Evolutionary conservation across 2,329 filamentous ascomycete species (phyloP), one percentile per base, ranked within the genome.

Genomic region (Fusarium chlamydosporum): DNA sequence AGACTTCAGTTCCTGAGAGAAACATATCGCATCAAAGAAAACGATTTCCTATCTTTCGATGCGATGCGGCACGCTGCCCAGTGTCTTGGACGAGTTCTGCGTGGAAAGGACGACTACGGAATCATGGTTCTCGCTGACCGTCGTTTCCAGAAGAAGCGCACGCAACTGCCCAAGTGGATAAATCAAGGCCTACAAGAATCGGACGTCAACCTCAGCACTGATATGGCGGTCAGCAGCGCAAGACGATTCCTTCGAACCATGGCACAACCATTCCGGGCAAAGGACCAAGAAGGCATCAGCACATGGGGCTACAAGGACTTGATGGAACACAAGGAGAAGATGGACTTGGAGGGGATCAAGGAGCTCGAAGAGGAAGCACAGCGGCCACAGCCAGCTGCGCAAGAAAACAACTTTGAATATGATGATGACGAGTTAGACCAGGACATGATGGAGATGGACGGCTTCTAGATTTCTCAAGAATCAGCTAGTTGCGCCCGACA

Each of bases 41-140:
- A 97, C 72, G 96, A 99, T 77, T 99, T 99, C 76, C 82, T 99
- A 11, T 98, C 96, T 20, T 99, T 99, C 84, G 96, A 99, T 77
- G 96, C 96, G 23, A 99, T 99, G 95, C 90, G 96, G n/a, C 96
- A 99, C 77, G 96, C 96, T 15, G 95, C 96, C 1, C 96, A 99
- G 77, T 99, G 96, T 76, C 84, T 99, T 3, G 96, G 96, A 15
- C 94, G 96, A 77, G 96, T 99, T 42, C 83, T 99, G 66, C 87
- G 96, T 74, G 96, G 96, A 26, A 99, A 99, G 79, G 96, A 99
- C 76, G 96, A 99, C 79, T 99, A 99, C 79, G 96, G 96, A n/a
- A 93, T 99, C 83, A 99, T 99, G 96, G 95, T 99, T 6, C 85
- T 99, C 29, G 96, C 96, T 3, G 96, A 99, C 78, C 90, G 93